Conservation (phyloP, 805 yeast species). For the Starmera quercuum region DNA sequence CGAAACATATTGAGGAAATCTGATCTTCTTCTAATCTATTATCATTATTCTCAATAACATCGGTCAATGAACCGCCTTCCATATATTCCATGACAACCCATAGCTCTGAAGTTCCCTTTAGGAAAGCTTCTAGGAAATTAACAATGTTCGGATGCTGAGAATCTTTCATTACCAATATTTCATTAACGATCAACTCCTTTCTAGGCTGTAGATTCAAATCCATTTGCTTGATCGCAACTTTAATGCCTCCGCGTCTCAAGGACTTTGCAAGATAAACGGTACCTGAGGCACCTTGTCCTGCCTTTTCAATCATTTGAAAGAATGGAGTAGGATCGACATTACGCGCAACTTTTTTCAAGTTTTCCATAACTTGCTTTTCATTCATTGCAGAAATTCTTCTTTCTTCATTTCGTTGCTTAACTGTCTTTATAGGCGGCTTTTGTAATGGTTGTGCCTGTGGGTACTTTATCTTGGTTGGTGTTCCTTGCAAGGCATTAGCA, state of each 20-base stretch:
- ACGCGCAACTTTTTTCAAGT: conserved; percentile 74
- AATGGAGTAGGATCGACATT: conserved; percentile 79
- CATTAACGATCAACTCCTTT: conserved; percentile 92
- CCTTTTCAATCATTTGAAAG: conserved; percentile 70
- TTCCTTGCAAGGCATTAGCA: conserved; percentile 1
- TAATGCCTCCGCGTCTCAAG: conserved; percentile 43
- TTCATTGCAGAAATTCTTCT: conserved; percentile 56
- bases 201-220: conserved; percentile 86
- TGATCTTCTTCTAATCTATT: conserved; percentile 70
- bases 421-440: conserved; percentile 12
- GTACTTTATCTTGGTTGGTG: conserved; percentile 10
- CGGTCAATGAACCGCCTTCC: conserved; percentile 98
- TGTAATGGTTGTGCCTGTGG: conserved; percentile 2
- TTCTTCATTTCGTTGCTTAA: conserved; percentile 33
- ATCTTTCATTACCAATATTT: conserved; percentile 94
- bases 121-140: conserved; percentile 84
- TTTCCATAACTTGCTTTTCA: conserved; percentile 82
- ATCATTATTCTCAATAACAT: conserved; percentile 85
- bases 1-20: conserved; percentile 85
- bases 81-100: conserved; percentile 99
- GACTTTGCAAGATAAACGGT: conserved; percentile 84
- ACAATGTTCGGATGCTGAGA: conserved; percentile 93
- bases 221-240: conserved; percentile 96
- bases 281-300: conserved; percentile 98
- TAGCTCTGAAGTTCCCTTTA: conserved; percentile 69